These are phyloP conservation scores for Pseudogymnoascus destructans DNA, from an alignment of 2,329 filamentous ascomycete genomes.

Conservation along the genomic window DNA sequence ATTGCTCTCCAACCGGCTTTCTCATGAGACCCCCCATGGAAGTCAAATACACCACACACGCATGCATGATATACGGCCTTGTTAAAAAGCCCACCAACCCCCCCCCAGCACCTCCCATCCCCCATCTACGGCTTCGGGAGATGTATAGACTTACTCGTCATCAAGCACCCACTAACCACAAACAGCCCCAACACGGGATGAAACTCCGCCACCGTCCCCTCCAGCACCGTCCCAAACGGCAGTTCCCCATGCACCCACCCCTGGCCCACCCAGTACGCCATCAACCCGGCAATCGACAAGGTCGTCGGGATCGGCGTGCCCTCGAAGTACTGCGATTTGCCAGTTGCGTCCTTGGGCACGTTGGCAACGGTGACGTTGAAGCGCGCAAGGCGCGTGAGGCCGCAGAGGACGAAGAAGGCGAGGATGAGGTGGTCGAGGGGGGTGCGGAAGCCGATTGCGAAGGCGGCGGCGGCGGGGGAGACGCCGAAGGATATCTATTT, in stretches of 20 bases:
- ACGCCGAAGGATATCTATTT: constrained; percentile 86
- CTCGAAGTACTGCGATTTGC: constrained; percentile 93
- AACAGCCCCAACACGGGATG: constrained; percentile 76
- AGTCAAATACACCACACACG: background rate
- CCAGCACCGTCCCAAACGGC: constrained; percentile 58
- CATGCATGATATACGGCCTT: background rate
- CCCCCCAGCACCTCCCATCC: background rate
- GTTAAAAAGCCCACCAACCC: background rate
- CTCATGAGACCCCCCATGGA: background rate
- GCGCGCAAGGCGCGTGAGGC: constrained; percentile 80
- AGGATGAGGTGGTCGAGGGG: constrained; percentile 66
- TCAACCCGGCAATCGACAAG: constrained; percentile 63
- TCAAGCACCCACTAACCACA: constrained; percentile 76
- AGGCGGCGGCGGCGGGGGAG: constrained; percentile 74
- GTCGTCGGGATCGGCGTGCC: constrained; percentile 92
- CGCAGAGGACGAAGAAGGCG: constrained; percentile 85
- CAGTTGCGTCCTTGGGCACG: constrained; percentile 80
- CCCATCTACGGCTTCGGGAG: constrained; percentile 66
- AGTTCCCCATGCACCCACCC: constrained; percentile 68
- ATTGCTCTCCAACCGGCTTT: background rate
- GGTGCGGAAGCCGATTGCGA: constrained; percentile 79
- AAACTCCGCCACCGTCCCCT: constrained; percentile 61
- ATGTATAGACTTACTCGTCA: constrained; percentile 90
- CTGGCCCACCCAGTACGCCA: constrained; percentile 79
- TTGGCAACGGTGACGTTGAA: constrained; percentile 93